phyloP scores from a whole-genome alignment of 2,329 filamentous ascomycete genomes.

The Catunica adiposa region DNA sequence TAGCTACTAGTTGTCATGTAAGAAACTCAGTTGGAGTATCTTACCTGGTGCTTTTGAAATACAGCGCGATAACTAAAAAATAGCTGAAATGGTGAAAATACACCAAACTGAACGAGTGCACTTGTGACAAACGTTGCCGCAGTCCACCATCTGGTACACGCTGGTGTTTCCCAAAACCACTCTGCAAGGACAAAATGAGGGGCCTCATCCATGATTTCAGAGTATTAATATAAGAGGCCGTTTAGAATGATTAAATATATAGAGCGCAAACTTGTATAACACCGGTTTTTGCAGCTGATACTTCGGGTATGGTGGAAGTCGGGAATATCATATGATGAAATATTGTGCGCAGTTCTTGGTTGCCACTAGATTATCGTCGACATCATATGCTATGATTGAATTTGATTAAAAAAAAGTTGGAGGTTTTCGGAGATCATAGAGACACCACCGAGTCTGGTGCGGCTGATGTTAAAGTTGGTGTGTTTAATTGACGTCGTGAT shows the following conservation, averaged over 20 bases:
- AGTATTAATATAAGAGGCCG: neutral
- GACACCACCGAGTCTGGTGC: too few relatives aligned
- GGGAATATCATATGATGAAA: too few relatives aligned
- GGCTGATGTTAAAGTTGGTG: too few relatives aligned
- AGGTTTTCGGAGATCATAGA: too few relatives aligned
- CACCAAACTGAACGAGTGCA: slow-evolving; percentile 78
- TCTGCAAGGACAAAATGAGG: slow-evolving; percentile 69
- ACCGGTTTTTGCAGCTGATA: too few relatives aligned
- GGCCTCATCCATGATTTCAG: slow-evolving; percentile 40
- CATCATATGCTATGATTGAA: too few relatives aligned
- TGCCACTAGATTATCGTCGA: too few relatives aligned
- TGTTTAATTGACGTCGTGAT: too few relatives aligned
- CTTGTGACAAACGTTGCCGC: slow-evolving; percentile 79
- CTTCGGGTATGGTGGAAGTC: too few relatives aligned
- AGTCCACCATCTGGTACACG: slow-evolving; percentile 94
- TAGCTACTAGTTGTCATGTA: neutral
- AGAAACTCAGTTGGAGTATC: slow-evolving; percentile 18
- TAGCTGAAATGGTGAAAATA: slow-evolving; percentile 83
- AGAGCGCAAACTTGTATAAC: too few relatives aligned
- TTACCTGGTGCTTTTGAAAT: slow-evolving; percentile 78
- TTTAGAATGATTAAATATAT: neutral
- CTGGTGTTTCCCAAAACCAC: slow-evolving; percentile 98
- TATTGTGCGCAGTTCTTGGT: too few relatives aligned
- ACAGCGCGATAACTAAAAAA: slow-evolving; percentile 94
- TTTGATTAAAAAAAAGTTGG: too few relatives aligned